Evolutionary conservation across 2,329 filamentous ascomycete genomes (phyloP).

Genomic region (Exophiala sideris): DNA sequence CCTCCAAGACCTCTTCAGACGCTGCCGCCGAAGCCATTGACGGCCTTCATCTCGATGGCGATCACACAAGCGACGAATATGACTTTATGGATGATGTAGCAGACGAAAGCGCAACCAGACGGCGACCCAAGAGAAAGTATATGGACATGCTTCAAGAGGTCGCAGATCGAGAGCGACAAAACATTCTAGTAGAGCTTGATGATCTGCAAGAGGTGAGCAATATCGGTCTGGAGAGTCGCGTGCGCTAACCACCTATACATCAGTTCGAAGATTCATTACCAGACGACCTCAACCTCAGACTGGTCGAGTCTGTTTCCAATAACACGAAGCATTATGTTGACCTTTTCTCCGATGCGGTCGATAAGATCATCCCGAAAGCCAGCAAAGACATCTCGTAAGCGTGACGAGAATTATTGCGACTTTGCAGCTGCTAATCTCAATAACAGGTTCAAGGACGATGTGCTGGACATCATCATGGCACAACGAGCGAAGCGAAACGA

Average conservation of each 20-base stretch:
- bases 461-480: slow-evolving; percentile 93
- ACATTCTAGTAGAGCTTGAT: slow-evolving; percentile 84
- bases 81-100: slow-evolving; percentile 87
- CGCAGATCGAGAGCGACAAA: slow-evolving; percentile 71
- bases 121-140: slow-evolving; percentile 75
- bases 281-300: slow-evolving; percentile 63
- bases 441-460: slow-evolving; percentile 95
- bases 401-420: background rate
- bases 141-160: slow-evolving; percentile 82
- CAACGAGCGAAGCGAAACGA: slow-evolving; percentile 85
- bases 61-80: slow-evolving; percentile 83
- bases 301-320: slow-evolving; percentile 75
- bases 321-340: slow-evolving; percentile 97
- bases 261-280: slow-evolving; percentile 73
- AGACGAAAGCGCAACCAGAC: slow-evolving; percentile 51
- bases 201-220: slow-evolving; percentile 70
- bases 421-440: background rate
- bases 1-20: slow-evolving; percentile 60
- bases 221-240: slow-evolving; percentile 6
- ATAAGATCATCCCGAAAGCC: slow-evolving; percentile 77
- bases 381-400: slow-evolving; percentile 71
- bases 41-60: slow-evolving; percentile 80
- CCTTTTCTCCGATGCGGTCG: slow-evolving; percentile 80
- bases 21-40: slow-evolving; percentile 75
- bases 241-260: background rate